Conservation (phyloP, 2,329 filamentous ascomycete genomes). For the Beauveria pseudobassiana region DNA sequence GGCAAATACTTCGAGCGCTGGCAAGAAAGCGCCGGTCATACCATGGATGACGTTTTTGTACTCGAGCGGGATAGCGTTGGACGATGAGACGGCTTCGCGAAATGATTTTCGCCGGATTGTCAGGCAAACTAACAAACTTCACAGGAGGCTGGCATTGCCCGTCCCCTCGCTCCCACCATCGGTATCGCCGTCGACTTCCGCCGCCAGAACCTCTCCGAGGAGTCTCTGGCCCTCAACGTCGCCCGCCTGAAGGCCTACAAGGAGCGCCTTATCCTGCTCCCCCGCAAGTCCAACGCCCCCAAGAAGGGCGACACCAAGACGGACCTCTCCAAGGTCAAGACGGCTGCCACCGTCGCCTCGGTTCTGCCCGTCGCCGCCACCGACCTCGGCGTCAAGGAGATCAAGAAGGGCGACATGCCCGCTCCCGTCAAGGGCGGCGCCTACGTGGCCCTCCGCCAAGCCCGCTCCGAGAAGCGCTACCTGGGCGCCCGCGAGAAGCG, state of each 20-base stretch:
- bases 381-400: conserved; percentile 58
- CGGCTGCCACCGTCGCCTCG: conserved; percentile 38
- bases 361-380: conserved; percentile 67
- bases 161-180: conserved; percentile 89
- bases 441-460: conserved; percentile 76
- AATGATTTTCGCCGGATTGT: background rate
- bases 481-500: conserved; percentile 89
- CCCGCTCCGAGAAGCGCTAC: conserved; percentile 75
- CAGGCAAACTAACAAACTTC: conserved; percentile 26
- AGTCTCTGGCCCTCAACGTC: conserved; percentile 90
- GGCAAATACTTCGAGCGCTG: background rate
- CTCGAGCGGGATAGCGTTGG: background rate
- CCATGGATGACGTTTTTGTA: background rate
- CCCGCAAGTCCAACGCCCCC: conserved; percentile 85
- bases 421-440: conserved; percentile 72
- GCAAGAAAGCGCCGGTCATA: too few species aligned
- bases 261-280: conserved; percentile 93
- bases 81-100: background rate
- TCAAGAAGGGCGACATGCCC: conserved; percentile 77
- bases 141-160: conserved; percentile 90
- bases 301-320: conserved; percentile 91
- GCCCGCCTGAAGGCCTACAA: conserved; percentile 97
- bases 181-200: conserved; percentile 95
- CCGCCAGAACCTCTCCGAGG: conserved; percentile 94
- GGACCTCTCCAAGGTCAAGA: conserved; percentile 62